Evolutionary conservation across 371 early-diverging fungal species (phyloP).

Genomic region (Apophysomyces ossiformis): DNA sequence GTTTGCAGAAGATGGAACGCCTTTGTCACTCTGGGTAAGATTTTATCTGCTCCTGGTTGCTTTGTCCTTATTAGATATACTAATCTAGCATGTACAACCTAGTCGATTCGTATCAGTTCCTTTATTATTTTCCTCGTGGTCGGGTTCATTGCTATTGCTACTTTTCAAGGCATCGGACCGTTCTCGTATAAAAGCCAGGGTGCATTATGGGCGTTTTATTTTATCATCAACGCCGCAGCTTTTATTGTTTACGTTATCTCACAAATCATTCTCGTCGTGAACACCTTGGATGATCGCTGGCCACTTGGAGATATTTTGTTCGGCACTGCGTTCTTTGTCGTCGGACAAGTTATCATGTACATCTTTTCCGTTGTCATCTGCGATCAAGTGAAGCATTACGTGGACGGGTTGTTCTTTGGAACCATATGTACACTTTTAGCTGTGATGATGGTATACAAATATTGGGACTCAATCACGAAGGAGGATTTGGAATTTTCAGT

Average conservation of each 20-base stretch:
- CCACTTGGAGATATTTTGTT: slow-evolving; percentile 91
- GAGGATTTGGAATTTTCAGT: slow-evolving; percentile 95
- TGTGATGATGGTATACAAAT: slow-evolving; percentile 99
- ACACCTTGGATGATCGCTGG: slow-evolving; percentile 93
- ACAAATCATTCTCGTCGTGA: slow-evolving; percentile 87
- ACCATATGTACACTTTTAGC: slow-evolving; percentile 84
- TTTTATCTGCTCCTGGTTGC: background rate
- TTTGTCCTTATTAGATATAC: background rate
- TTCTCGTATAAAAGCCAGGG: slow-evolving; percentile 65
- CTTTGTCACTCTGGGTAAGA: slow-evolving; percentile 80
- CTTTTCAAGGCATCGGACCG: slow-evolving; percentile 68
- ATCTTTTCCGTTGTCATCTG: slow-evolving; percentile 78
- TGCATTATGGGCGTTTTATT: slow-evolving; percentile 80
- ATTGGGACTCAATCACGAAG: slow-evolving; percentile 96
- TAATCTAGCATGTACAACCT: background rate
- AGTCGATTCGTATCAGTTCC: slow-evolving; percentile 83
- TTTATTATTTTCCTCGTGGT: slow-evolving; percentile 74
- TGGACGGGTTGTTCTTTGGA: slow-evolving; percentile 94
- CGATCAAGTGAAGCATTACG: slow-evolving; percentile 85
- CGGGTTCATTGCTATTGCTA: slow-evolving; percentile 77
- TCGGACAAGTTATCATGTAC: slow-evolving; percentile 79
- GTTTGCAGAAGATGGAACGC: slow-evolving; percentile 93
- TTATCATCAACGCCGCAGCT: slow-evolving; percentile 79
- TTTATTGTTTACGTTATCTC: slow-evolving; percentile 83
- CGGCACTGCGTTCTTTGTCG: slow-evolving; percentile 78